phyloP scores from a whole-genome alignment of 768 basidiomycete genomes.

The Trametes maxima region DNA sequence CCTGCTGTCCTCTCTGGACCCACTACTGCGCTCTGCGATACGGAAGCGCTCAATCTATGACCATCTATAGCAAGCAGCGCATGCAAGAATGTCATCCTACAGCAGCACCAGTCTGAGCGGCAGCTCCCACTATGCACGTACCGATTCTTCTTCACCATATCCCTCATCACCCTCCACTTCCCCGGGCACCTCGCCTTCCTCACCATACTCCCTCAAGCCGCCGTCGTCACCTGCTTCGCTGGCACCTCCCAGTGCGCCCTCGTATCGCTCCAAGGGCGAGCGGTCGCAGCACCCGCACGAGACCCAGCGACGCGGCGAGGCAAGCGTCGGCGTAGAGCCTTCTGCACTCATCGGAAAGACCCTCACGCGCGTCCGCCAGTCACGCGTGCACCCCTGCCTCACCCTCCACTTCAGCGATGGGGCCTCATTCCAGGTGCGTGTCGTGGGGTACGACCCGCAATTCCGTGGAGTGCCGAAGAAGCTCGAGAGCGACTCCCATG shows the following conservation, averaged over 20 bases:
- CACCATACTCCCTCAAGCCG: conserved; percentile 5
- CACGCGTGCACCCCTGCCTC: conserved; percentile 37
- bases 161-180: conserved; percentile 19
- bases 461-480: conserved; percentile 60
- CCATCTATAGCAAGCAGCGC: neutral
- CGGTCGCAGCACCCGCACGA: neutral
- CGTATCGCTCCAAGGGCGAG: neutral
- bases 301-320: neutral
- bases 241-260: neutral
- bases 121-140: conserved; percentile 10
- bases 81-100: conserved; percentile 21
- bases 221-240: conserved; percentile 1
- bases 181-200: conserved; percentile 11
- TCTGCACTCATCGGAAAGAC: conserved; percentile 36
- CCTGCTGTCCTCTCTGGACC: conserved; percentile 5
- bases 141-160: conserved; percentile 11
- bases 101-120: conserved; percentile 24
- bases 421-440: conserved; percentile 46
- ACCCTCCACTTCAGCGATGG: conserved; percentile 41
- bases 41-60: conserved; percentile 9
- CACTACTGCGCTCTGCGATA: conserved; percentile 7
- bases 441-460: conserved; percentile 63
- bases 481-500: conserved; percentile 53
- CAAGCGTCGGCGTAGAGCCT: conserved; percentile 33
- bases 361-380: conserved; percentile 35